These are phyloP conservation scores for Hypoxylon lienhwacheense DNA, from an alignment of 495 filamentous ascomycete species.

Conservation along the genomic window DNA sequence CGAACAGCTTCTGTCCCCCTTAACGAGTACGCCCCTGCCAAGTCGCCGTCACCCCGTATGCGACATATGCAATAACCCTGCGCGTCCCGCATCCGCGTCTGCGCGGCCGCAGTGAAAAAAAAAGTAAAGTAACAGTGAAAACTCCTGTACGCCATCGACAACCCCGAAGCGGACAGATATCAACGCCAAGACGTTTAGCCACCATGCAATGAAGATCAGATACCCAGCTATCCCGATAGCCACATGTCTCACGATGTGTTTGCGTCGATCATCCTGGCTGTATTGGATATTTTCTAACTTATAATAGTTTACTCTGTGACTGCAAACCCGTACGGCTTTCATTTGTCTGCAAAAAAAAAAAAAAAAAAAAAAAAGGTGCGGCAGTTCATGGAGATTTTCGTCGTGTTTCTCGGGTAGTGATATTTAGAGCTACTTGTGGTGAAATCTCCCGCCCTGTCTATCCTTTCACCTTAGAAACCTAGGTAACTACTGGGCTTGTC, in stretches of 20 bases:
- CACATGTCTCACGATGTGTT: slow-evolving; percentile 28
- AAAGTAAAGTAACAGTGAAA: slow-evolving; percentile 20
- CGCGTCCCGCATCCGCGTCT: slow-evolving; percentile 34
- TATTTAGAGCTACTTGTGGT: slow-evolving; percentile 8
- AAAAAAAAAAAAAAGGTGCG: no score
- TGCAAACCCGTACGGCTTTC: slow-evolving; percentile 12
- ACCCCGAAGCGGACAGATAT: slow-evolving; percentile 32
- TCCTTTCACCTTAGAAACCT: no score
- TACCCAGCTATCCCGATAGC: slow-evolving; percentile 29
- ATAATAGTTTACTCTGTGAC: slow-evolving; percentile 4
- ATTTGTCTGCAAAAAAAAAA: no score
- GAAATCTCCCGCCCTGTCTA: slow-evolving; percentile 5
- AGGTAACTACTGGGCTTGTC: no score
- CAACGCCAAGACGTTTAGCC: slow-evolving; percentile 27
- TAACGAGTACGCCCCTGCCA: slow-evolving; percentile 21
- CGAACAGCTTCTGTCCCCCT: slow-evolving; percentile 13
- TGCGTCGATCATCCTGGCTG: slow-evolving; percentile 15
- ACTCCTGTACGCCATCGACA: slow-evolving; percentile 27
- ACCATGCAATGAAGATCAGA: slow-evolving; percentile 34
- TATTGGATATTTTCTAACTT: slow-evolving; percentile 18
- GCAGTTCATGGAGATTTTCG: no score
- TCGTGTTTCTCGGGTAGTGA: not conserved
- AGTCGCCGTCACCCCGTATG: slow-evolving; percentile 28
- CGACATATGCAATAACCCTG: slow-evolving; percentile 29
- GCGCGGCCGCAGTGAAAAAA: slow-evolving; percentile 19